Percentiles rank a stretch among this genome's conserved stretches.
phyloP scores from a whole-genome alignment of 768 basidiomycete genomes.

The Ramaria sp. region DNA sequence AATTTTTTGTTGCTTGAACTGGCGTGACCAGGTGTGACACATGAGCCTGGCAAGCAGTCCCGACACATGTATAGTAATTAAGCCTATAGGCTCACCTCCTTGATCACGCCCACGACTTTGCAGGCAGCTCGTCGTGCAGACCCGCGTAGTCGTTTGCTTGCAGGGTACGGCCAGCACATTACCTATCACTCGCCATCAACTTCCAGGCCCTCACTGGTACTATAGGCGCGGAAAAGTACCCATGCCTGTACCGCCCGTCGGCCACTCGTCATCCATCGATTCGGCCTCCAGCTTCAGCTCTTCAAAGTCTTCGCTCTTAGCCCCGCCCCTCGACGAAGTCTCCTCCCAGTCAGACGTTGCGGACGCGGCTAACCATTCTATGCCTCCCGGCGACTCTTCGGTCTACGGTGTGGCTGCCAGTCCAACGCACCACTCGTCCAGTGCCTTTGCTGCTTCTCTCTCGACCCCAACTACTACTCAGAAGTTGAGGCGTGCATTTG shows the following conservation, averaged over 20 bases:
- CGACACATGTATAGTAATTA: too few relatives aligned
- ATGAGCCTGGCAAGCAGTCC: too few relatives aligned
- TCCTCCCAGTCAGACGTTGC: conserved; percentile 7
- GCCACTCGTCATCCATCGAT: conserved; percentile 4
- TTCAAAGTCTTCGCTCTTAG: conserved; percentile 6
- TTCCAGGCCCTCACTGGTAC: not conserved
- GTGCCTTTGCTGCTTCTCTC: conserved; percentile 12
- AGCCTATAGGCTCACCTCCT: too few relatives aligned
- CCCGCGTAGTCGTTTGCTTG: too few relatives aligned
- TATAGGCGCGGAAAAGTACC: not conserved
- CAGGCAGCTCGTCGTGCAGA: too few relatives aligned
- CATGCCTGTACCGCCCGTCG: not conserved
- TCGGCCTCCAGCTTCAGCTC: conserved; percentile 7
- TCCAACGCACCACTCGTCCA: conserved; percentile 14
- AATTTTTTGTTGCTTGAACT: too few relatives aligned
- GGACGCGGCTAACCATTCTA: not conserved
- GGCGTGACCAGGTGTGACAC: too few relatives aligned
- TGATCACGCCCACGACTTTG: too few relatives aligned
- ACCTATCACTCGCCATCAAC: too few relatives aligned
- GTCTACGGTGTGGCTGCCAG: conserved; percentile 11
- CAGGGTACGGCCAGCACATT: too few relatives aligned
- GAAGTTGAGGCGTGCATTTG: conserved; percentile 51
- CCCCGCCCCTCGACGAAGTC: not conserved
- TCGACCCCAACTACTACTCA: conserved; percentile 34
- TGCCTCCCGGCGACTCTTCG: conserved; percentile 7